These are phyloP conservation scores for Sanguinoderma infundibulare DNA, from an alignment of 1,284 basidiomycete species.

Conservation along the genomic window DNA sequence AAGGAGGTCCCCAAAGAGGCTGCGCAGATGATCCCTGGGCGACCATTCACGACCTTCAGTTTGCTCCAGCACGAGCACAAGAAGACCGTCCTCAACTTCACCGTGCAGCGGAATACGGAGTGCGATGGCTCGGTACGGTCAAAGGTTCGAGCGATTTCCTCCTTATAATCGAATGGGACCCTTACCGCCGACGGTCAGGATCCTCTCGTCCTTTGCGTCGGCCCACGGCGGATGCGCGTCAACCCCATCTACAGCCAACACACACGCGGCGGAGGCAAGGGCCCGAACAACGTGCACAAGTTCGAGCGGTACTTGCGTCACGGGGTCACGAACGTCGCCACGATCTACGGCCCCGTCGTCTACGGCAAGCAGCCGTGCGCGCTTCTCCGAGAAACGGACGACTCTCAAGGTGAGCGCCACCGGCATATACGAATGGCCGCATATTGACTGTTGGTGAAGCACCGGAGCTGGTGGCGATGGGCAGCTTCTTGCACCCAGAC, in stretches of 20 bases:
- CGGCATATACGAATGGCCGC: not conserved
- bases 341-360: slow-evolving; percentile 86
- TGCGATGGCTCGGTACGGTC: slow-evolving; percentile 88
- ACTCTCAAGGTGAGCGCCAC: slow-evolving; percentile 61
- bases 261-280: slow-evolving; percentile 86
- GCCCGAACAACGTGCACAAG: slow-evolving; percentile 97
- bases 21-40: slow-evolving; percentile 33
- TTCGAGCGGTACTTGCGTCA: slow-evolving; percentile 93
- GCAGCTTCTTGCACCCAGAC: slow-evolving; percentile 87
- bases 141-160: slow-evolving; percentile 63
- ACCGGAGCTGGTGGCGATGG: slow-evolving; percentile 89
- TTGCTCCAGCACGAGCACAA: slow-evolving; percentile 97
- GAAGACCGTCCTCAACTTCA: slow-evolving; percentile 91
- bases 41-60: slow-evolving; percentile 80
- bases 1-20: slow-evolving; percentile 72
- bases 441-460: slow-evolving; percentile 44
- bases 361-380: slow-evolving; percentile 88
- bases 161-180: not conserved
- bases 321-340: slow-evolving; percentile 81
- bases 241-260: slow-evolving; percentile 95
- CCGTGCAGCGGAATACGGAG: slow-evolving; percentile 95
- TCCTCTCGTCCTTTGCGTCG: slow-evolving; percentile 86
- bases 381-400: slow-evolving; percentile 69
- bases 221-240: slow-evolving; percentile 83
- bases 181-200: slow-evolving; percentile 57